Conservation (phyloP, 257 asterid species). For the Ballota nigra region DNA sequence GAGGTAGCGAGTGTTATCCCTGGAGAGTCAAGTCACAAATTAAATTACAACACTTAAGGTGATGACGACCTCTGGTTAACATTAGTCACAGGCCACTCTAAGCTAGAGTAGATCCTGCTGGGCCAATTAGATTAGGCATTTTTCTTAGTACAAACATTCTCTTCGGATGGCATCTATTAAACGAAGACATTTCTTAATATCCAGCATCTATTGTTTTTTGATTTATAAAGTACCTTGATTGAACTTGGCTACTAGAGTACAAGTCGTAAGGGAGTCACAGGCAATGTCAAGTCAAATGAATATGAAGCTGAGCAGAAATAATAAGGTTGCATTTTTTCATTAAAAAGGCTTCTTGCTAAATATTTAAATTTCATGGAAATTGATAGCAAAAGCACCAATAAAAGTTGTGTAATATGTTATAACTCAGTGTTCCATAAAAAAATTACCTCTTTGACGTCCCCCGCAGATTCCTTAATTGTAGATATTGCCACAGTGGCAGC, state of each 20-base stretch:
- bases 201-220: not conserved
- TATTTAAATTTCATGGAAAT: not conserved
- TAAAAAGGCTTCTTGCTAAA: not conserved
- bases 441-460: conserved; percentile 75
- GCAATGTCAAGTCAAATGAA: not conserved
- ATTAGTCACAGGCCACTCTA: not conserved
- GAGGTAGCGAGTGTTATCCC: not conserved
- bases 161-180: not conserved
- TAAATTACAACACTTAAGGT: not conserved
- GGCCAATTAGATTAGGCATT: not conserved
- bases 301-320: not conserved
- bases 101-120: not conserved
- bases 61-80: not conserved
- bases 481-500: conserved; percentile 93
- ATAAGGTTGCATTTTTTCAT: not conserved
- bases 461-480: conserved; percentile 59
- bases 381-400: not conserved
- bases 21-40: not conserved
- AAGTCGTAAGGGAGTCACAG: not conserved
- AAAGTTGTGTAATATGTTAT: conserved; percentile 6
- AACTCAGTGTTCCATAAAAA: conserved; percentile 3
- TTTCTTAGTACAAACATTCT: not conserved
- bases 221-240: not conserved
- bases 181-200: not conserved
- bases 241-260: not conserved